Base-by-base conservation (phyloP, 345 rosid species). In the Pugionium dolabratum region DNA sequence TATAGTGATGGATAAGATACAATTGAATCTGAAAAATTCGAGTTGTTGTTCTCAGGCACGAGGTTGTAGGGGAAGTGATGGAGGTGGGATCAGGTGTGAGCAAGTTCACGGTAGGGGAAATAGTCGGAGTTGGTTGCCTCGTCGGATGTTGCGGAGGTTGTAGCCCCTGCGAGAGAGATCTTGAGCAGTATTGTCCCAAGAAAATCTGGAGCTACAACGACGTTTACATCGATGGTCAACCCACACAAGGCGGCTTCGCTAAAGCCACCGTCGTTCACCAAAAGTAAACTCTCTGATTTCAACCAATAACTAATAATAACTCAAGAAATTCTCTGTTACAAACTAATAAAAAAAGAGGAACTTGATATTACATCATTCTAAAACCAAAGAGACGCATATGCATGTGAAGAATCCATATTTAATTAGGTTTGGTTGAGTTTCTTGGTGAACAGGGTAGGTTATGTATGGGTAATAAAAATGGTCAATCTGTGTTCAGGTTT, bases 61-160 rank as follows among this genome's bases (percentile, higher is more conserved):
- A 90, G 67, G 93, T 84, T 49, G 91, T 88, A 6, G 93, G 96
- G 5, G 86, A 88, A 74, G 89, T 86, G 48, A 56, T 77, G 66
- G 92, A 88, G 74, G 80, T 86, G 9, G 97, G 91, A 48, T 73
- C 83, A 18, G 67, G 51, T 46, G 94, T 81, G 70, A 78, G 74
- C 59, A 83, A 81, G 46, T 81, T 75, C 73, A 73, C 39, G 0
- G 76, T 50, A 18, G 85, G 89, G 4, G 90, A 88, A 0, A 54
- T 71, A 1, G 88, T 91, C 0, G 91, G 96, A 9, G 85, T 85
- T 44, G 97, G 94, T 10, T 52, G 74, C 26, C 31, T 82, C 2
- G 82, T 88, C 4, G 86, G 86, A 41, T 80, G 84, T 27, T 86
- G 93, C 59, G 78, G 83, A 35, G 65, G 54, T 41, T 79, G 87